Base-by-base conservation (phyloP, 169 alveolate genomes). In the Haemoproteus tartakovskyi region DNA sequence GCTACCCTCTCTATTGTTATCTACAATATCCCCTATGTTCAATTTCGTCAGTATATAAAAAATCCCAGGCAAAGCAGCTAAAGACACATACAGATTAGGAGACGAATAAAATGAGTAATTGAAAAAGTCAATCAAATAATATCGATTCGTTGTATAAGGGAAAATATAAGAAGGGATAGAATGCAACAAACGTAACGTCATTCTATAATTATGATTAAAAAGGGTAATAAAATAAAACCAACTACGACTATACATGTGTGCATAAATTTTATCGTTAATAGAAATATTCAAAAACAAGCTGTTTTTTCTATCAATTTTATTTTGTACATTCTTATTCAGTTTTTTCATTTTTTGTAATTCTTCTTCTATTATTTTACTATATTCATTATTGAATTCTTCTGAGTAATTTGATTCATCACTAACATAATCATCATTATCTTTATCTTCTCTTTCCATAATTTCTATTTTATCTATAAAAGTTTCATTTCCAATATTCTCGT, bases 201-300 rank as follows among this genome's bases (percentile, higher is more conserved):
- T 74, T 4, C 54, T 41, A 56, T 74, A 51, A 0, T 47, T 46
- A 60, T 74, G 84, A 9, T 30, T 30, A 74, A 50, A 59, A 2
- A 61, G 21, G 45, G 84, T 59, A 57, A 74, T 74, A 51, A 74
- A 74, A 18, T 56, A 56, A 37, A 57, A 74, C 84, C 84, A 74
- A 45, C 84, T 36, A 16, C 56, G 27, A 21, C 78, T 12, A 57
- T 74, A 74, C 18, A 74, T 33, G 19, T 48, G 26, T 21, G 50
- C 50, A 37, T 74, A 74, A 30, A 45, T 18, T 26, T 61, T 56
- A 27, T 74, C 48, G n/a, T 54, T 78, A 22, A 74, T 61, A 46
- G 30, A 18, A 33, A 45, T 38, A 74, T 61, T 74, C 36, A 74
- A 57, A 57, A 74, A 74, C 21, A 74, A 74, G 47, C 59, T 74